phyloP scores from a whole-genome alignment of 495 filamentous ascomycete genomes.

The Penicillium subrubescens region DNA sequence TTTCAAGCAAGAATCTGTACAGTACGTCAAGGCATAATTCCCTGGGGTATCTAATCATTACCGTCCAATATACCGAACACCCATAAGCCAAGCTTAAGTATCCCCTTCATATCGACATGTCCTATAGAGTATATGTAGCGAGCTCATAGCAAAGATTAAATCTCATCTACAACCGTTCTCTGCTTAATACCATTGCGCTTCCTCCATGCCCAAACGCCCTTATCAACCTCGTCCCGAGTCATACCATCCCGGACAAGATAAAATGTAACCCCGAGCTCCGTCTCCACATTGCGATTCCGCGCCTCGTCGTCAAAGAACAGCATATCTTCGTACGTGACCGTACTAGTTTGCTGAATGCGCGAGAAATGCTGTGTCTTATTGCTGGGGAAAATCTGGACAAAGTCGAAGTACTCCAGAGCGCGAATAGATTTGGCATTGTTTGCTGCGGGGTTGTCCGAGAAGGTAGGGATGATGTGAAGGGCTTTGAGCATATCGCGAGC shows the following conservation, averaged over 20 bases:
- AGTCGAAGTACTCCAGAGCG: slow-evolving; percentile 78
- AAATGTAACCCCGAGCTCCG: slow-evolving; percentile 77
- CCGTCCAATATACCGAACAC: not conserved
- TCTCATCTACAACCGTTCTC: slow-evolving; percentile 19
- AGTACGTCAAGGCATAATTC: not conserved
- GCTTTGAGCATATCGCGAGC: slow-evolving; percentile 78
- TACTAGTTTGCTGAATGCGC: slow-evolving; percentile 65
- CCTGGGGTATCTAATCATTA: not conserved
- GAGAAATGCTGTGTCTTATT: slow-evolving; percentile 86
- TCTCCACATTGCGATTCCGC: slow-evolving; percentile 84
- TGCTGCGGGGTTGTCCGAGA: slow-evolving; percentile 42
- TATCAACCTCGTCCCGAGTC: slow-evolving; percentile 75
- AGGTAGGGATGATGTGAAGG: slow-evolving; percentile 63
- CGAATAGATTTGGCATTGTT: slow-evolving; percentile 45
- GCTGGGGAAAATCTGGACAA: slow-evolving; percentile 84
- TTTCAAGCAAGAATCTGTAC: not conserved
- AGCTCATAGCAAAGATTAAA: not conserved
- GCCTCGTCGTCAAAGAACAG: slow-evolving; percentile 96
- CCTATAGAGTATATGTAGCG: not conserved
- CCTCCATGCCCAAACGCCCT: slow-evolving; percentile 80
- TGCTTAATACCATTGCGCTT: slow-evolving; percentile 61
- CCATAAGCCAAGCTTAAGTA: not conserved
- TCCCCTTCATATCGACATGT: not conserved
- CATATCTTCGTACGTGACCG: slow-evolving; percentile 74
- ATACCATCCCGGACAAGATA: slow-evolving; percentile 79